Evolutionary conservation across 1,139 yeast species (phyloP).

Genomic region (Meyerozyma athensensis): DNA sequence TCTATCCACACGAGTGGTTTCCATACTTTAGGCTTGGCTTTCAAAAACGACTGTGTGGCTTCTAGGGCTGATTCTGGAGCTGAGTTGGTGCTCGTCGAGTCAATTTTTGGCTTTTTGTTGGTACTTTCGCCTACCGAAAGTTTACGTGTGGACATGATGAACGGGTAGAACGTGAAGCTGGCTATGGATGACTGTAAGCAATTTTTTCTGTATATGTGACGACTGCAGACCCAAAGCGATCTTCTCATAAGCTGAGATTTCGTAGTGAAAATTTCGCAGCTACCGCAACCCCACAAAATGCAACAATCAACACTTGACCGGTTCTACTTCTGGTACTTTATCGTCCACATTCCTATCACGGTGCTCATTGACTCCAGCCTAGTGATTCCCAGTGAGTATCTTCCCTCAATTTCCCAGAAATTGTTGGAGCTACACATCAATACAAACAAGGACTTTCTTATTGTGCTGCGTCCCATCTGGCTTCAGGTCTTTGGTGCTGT

Average conservation of each 20-base stretch:
- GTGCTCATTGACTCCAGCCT: conserved; percentile 68
- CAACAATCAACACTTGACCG: conserved; percentile 14
- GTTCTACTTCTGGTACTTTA: conserved; percentile 27
- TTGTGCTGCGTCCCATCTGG: conserved; percentile 59
- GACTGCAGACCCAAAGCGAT: background rate
- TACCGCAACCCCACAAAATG: conserved; percentile 1
- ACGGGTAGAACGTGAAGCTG: background rate
- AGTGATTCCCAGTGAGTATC: conserved; percentile 54
- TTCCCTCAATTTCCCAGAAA: conserved; percentile 40
- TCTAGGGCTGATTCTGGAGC: background rate
- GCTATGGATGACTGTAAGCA: background rate
- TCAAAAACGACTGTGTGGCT: background rate
- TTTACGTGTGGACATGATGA: background rate
- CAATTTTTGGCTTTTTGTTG: background rate
- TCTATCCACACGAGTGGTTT: conserved; percentile 79
- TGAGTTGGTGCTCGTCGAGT: background rate
- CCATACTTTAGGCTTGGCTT: conserved; percentile 6
- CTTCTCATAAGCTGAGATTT: conserved; percentile 1
- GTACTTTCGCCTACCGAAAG: background rate
- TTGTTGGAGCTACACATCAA: conserved; percentile 56
- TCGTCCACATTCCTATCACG: conserved; percentile 71
- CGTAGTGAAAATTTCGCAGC: background rate
- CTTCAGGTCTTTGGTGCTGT: conserved; percentile 62
- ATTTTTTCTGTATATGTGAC: background rate
- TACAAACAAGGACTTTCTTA: conserved; percentile 65